Percentiles rank a stretch among this genome's conserved stretches.
phyloP scores from a whole-genome alignment of 176 grass and related monocot genomes.

The Hordeum vulgare region MorexV3_pseudomolecules_assembly NC_058522.1:520052849-520053348 shows the following conservation, averaged over 20 bases:
- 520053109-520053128: background rate
- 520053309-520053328: background rate
- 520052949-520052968: too few species aligned
- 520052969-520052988: too few species aligned
- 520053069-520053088: background rate
- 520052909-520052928: too few species aligned
- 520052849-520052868: too few species aligned
- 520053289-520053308: conserved; percentile 5
- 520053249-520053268: conserved; percentile 16
- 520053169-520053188: background rate
- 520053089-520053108: background rate
- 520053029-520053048: background rate
- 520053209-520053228: background rate
- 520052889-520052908: too few species aligned
- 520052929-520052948: too few species aligned
- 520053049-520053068: background rate
- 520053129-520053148: too few species aligned
- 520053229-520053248: background rate
- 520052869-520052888: too few species aligned
- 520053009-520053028: too few species aligned
- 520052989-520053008: too few species aligned
- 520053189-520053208: background rate
- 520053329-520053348: background rate
- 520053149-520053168: background rate
- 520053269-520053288: background rate